Evolutionary conservation across 305 asterid genomes (phyloP).

Genomic region (Fraxinus sp.): DNA sequence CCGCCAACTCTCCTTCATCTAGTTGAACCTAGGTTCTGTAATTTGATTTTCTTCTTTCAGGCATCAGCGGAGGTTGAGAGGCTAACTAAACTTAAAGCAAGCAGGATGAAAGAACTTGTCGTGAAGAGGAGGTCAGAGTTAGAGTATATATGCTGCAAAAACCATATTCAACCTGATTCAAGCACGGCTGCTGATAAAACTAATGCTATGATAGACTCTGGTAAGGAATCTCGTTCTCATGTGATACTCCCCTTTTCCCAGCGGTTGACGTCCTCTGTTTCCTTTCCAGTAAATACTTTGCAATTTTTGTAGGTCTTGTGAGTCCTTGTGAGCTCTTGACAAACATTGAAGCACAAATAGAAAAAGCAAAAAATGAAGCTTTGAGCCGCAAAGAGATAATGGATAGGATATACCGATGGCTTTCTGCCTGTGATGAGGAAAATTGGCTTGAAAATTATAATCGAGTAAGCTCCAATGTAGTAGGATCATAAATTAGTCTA

Average conservation of each 20-base stretch:
- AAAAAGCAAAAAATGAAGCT: constrained; percentile 68
- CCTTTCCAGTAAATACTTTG: neutral
- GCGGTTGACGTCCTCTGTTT: neutral
- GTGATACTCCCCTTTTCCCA: constrained; percentile 4
- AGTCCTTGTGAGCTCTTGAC: constrained; percentile 85
- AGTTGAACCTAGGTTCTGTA: neutral
- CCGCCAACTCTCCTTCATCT: neutral
- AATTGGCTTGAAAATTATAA: constrained; percentile 91
- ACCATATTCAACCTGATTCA: constrained; percentile 81
- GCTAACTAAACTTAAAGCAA: constrained; percentile 76
- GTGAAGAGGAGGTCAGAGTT: constrained; percentile 78
- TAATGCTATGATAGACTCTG: constrained; percentile 86
- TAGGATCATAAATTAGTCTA: constrained; percentile 6
- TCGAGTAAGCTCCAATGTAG: constrained; percentile 44
- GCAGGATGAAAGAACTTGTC: constrained; percentile 92
- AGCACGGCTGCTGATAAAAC: constrained; percentile 88
- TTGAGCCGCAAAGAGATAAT: constrained; percentile 76
- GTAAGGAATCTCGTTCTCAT: constrained; percentile 35
- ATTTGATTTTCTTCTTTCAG: constrained; percentile 38
- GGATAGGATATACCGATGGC: constrained; percentile 87
- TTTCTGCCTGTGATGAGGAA: constrained; percentile 94
- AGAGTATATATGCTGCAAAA: constrained; percentile 69
- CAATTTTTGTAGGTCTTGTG: constrained; percentile 69
- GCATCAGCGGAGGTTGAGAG: constrained; percentile 77
- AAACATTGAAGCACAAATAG: constrained; percentile 80